Percentiles rank a stretch among this genome's conserved stretches.
These are phyloP conservation scores for Bonia amplexicaulis DNA, from an alignment of 176 grass and related monocot species.

Conservation along the genomic window DNA sequence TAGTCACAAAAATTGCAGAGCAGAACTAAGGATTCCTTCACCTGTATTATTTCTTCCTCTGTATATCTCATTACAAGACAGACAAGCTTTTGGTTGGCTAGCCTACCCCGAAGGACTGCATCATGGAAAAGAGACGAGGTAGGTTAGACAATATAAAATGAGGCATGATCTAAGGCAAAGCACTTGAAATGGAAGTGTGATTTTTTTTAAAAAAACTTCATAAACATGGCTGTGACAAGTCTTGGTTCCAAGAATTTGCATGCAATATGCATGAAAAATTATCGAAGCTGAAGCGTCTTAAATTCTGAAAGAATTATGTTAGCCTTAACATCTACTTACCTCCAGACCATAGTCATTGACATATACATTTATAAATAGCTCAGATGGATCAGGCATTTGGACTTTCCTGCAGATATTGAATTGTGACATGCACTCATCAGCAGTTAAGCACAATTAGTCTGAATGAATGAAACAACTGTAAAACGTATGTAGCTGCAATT, in stretches of 20 bases:
- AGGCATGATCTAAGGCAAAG: not conserved
- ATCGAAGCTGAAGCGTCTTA: not conserved
- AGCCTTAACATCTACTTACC: slow-evolving; percentile 39
- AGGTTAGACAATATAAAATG: not conserved
- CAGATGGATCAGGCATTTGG: slow-evolving; percentile 72
- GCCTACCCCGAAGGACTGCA: slow-evolving; percentile 67
- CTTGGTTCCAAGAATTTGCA: not conserved
- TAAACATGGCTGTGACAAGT: not conserved
- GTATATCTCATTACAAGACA: not conserved
- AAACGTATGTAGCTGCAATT: too few species aligned
- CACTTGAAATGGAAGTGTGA: not conserved
- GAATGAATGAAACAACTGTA: not conserved
- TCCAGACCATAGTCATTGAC: slow-evolving; percentile 74
- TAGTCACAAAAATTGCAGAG: not conserved
- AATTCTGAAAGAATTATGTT: not conserved
- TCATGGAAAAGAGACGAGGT: not conserved
- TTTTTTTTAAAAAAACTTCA: not conserved
- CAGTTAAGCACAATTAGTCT: not conserved
- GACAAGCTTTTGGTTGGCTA: not conserved
- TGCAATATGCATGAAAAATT: not conserved
- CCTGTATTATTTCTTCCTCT: not conserved
- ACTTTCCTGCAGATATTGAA: slow-evolving; percentile 46
- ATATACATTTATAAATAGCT: slow-evolving; percentile 84
- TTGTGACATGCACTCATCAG: not conserved
- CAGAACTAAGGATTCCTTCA: not conserved